phyloP scores from a whole-genome alignment of 192 early-diverging fungal species.

The Dimargaris verticillata region DNA sequence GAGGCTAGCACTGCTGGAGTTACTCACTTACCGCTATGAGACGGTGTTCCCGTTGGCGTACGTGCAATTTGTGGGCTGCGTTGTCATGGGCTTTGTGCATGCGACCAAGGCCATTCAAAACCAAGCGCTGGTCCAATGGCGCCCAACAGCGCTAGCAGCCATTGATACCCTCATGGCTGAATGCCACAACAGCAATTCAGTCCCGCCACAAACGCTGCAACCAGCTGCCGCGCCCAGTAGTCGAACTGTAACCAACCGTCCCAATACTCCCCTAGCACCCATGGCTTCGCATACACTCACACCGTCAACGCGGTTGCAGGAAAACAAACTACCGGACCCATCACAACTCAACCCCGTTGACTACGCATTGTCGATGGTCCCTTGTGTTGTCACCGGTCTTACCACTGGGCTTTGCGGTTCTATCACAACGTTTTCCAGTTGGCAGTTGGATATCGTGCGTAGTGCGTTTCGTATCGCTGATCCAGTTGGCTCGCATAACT shows the following conservation, averaged over 20 bases:
- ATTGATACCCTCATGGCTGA: conserved; percentile 2
- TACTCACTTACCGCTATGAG: conserved; percentile 36
- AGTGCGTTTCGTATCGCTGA: conserved; percentile 12
- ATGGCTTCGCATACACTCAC: neutral
- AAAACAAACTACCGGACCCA: too few species aligned
- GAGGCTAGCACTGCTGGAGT: conserved; percentile 32
- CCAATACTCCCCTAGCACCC: conserved; percentile 9
- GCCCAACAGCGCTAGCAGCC: neutral
- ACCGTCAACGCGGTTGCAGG: neutral
- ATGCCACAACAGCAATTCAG: conserved; percentile 13
- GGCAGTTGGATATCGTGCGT: conserved; percentile 40
- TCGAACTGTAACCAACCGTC: conserved; percentile 9
- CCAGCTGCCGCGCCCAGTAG: neutral
- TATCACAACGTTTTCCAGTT: conserved; percentile 69
- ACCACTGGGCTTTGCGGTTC: conserved; percentile 61
- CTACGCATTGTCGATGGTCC: neutral
- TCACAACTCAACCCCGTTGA: conserved; percentile 6
- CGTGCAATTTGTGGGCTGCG: conserved; percentile 54
- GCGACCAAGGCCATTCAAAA: neutral
- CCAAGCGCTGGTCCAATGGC: neutral
- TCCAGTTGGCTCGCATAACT: neutral
- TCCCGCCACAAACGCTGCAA: conserved; percentile 1
- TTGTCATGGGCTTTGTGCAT: conserved; percentile 31
- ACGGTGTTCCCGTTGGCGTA: conserved; percentile 45
- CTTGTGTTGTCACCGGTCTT: conserved; percentile 16